Evolutionary conservation across 495 filamentous ascomycete species (phyloP), one percentile per base, ranked within the genome.

Genomic region (Xylaria castorea): DNA sequence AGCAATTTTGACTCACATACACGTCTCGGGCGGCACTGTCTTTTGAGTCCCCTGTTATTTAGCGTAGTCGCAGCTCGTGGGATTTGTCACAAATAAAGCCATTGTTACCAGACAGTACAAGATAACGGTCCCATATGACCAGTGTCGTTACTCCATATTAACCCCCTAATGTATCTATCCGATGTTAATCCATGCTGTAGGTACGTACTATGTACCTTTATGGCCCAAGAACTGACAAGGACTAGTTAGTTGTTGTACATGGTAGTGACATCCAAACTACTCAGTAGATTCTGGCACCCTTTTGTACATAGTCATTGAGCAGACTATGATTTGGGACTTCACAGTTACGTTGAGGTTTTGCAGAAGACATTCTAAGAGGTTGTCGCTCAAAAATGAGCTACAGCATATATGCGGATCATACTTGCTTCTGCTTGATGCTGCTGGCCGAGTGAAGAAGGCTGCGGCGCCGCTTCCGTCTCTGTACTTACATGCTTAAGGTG

Each of bases 371-470:
- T 50, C n/a, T 73, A 3, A 22, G 25, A 69, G 72, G 78, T 77
- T 74, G 74, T 70, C 72, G 75, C 74, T 72, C 36, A 51, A 30
- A 22, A 64, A 64, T 58, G 60, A 66, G 22, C 48, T 71, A 60
- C 48, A 68, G 55, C 75, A 80, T 75, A 79, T 80, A 79, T 80
- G 78, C 77, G 75, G 74, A 80, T 79, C 78, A 80, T 79, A 79
- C 78, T 75, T 80, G 79, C 77, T 78, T 79, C 75, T 79, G 75
- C 77, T 81, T 75, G 73, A 70, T 75, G 75, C 73, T 77, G 38
- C 62, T 67, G 40, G 51, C 61, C 67, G 67, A 62, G 50, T 25
- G 20, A 61, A 58, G 70, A 72, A 67, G 70, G 70, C 53, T 72
- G 63, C 62, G 63, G 53, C 40, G 51, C 51, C 53, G 70, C 62